Conservation (phyloP, 2,329 filamentous ascomycete species). For the Colletotrichum godetiae region DNA sequence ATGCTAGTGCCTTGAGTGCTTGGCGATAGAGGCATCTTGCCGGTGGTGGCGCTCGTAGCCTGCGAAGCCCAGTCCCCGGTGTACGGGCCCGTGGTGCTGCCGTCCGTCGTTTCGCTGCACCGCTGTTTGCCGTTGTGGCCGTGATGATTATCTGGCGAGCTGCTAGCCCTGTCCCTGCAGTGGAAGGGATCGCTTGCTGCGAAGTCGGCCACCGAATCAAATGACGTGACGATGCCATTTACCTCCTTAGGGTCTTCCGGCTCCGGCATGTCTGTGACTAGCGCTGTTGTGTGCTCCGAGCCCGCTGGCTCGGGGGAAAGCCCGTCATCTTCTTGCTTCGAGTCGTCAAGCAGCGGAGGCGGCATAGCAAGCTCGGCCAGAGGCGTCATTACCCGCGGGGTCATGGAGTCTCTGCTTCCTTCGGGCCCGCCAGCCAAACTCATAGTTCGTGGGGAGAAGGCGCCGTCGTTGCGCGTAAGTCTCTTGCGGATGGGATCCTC, state of each 20-base stretch:
- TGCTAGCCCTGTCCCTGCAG: slow-evolving; percentile 45
- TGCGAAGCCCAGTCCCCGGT: slow-evolving; percentile 72
- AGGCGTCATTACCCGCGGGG: slow-evolving; percentile 33
- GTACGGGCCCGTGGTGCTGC: slow-evolving; percentile 64
- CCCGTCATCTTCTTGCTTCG: slow-evolving; percentile 40
- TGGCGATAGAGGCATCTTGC: slow-evolving; percentile 73
- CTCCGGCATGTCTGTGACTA: slow-evolving; percentile 46
- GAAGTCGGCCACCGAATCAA: slow-evolving; percentile 60
- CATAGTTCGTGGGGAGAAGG: slow-evolving; percentile 58
- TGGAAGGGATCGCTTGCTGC: slow-evolving; percentile 62
- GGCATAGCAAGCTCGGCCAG: slow-evolving; percentile 31
- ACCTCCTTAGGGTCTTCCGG: slow-evolving; percentile 52
- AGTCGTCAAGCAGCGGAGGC: slow-evolving; percentile 36
- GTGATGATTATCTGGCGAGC: slow-evolving; percentile 48
- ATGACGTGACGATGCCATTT: slow-evolving; percentile 57
- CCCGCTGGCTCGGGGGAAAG: slow-evolving; percentile 42
- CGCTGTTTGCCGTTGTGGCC: slow-evolving; percentile 62
- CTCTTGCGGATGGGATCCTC: slow-evolving; percentile 52
- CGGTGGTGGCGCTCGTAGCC: slow-evolving; percentile 71
- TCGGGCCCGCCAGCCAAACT: slow-evolving; percentile 47
- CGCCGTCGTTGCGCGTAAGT: slow-evolving; percentile 50
- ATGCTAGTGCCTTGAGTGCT: slow-evolving; percentile 75
- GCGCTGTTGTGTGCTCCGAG: slow-evolving; percentile 43
- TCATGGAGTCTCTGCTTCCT: slow-evolving; percentile 17
- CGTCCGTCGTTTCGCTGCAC: slow-evolving; percentile 72